Conservation (phyloP, 1,284 basidiomycete genomes). For the Cryptococcus sp. region DNA sequence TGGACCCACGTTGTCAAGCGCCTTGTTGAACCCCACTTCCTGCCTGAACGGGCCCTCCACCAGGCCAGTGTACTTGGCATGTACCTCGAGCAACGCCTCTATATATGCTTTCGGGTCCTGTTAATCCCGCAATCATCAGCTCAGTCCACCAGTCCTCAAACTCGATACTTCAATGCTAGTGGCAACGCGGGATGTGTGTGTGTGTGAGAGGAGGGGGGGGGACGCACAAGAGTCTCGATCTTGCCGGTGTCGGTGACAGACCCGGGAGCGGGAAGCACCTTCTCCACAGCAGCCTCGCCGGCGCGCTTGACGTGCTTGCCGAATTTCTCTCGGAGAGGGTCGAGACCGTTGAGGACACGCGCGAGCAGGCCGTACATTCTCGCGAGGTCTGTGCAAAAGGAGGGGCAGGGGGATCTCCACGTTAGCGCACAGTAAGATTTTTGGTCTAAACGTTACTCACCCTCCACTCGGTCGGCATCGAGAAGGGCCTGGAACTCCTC, state of each 20-base stretch:
- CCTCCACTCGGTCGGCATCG: conserved; percentile 85
- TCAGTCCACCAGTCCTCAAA: too few relatives aligned
- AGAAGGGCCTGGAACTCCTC: conserved; percentile 91
- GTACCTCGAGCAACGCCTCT: conserved; percentile 85
- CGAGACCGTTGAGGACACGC: conserved; percentile 84
- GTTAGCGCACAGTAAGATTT: neutral
- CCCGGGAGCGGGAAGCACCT: conserved; percentile 58
- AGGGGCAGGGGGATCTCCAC: conserved; percentile 7
- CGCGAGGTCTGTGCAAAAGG: conserved; percentile 64
- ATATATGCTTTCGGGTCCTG: conserved; percentile 85
- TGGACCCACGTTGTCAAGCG: conserved; percentile 64
- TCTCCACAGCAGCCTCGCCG: conserved; percentile 78
- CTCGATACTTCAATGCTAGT: neutral
- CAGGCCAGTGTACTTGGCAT: conserved; percentile 87
- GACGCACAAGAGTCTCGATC: conserved; percentile 57
- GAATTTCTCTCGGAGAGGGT: conserved; percentile 87
- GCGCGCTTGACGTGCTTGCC: conserved; percentile 91
- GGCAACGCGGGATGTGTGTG: too few relatives aligned
- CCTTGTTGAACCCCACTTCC: conserved; percentile 92
- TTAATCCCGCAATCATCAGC: too few relatives aligned
- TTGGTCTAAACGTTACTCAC: conserved; percentile 22
- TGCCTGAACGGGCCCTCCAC: conserved; percentile 87
- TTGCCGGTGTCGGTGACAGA: conserved; percentile 59
- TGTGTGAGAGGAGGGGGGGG: too few relatives aligned
- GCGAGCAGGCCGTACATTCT: conserved; percentile 92